phyloP scores from a whole-genome alignment of 345 rosid genomes.

The Gossypium mustelinum region DNA sequence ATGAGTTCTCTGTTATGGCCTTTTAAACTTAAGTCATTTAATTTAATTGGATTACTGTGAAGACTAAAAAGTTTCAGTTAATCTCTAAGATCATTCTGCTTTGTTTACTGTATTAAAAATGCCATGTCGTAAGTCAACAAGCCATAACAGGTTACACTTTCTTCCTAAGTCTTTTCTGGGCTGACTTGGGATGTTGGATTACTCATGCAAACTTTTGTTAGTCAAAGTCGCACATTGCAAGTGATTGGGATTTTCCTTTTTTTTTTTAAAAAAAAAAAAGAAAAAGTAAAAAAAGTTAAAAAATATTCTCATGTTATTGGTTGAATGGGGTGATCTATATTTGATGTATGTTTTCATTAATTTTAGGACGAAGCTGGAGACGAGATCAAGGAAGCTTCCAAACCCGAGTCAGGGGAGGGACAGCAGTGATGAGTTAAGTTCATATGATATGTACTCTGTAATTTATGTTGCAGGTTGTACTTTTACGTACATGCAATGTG shows the following conservation, averaged over 20 bases:
- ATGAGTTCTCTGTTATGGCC: neutral
- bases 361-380: slow-evolving; percentile 78
- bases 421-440: slow-evolving; percentile 37
- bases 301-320: neutral
- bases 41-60: neutral
- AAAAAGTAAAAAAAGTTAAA: too few species aligned
- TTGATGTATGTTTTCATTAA: neutral
- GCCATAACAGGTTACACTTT: neutral
- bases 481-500: neutral
- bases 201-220: neutral
- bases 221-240: neutral
- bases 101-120: neutral
- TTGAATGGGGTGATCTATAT: neutral
- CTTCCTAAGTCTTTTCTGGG: neutral
- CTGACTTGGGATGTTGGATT: neutral
- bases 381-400: slow-evolving; percentile 83
- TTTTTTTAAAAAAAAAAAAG: too few species aligned
- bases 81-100: neutral
- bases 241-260: neutral
- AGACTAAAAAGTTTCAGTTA: neutral
- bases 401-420: slow-evolving; percentile 54
- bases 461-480: neutral
- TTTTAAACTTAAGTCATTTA: neutral
- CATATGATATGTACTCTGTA: slow-evolving; percentile 15
- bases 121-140: neutral